phyloP scores from a whole-genome alignment of 2,329 filamentous ascomycete species.

The Biscogniauxia sp. region DNA sequence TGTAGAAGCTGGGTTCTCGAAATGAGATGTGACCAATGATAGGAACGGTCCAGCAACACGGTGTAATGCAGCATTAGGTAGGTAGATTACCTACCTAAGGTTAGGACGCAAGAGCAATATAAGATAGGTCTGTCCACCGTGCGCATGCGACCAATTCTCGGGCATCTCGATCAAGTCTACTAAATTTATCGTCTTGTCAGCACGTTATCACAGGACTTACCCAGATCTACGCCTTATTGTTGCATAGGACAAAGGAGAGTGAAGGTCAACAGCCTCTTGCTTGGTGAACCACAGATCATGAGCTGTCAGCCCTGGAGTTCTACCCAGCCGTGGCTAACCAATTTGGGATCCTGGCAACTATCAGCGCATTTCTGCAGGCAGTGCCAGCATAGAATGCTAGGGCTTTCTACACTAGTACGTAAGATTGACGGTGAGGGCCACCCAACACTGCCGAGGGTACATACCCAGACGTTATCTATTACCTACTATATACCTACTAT shows the following conservation, averaged over 20 bases:
- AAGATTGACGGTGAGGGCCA: neutral
- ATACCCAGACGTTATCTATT: neutral
- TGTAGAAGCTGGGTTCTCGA: slow-evolving; percentile 11
- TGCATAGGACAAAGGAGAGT: neutral
- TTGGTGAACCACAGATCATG: neutral
- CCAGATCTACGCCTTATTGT: neutral
- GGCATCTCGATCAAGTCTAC: neutral
- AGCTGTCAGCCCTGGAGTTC: neutral
- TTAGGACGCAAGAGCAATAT: neutral
- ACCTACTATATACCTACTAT: neutral
- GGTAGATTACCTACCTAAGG: too few species aligned
- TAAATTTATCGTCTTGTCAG: slow-evolving; percentile 3
- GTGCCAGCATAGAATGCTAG: neutral
- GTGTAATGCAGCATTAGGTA: slow-evolving; percentile 1
- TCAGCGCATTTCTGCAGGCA: neutral
- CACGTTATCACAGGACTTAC: slow-evolving; percentile 3
- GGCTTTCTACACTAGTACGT: neutral
- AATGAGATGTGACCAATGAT: slow-evolving; percentile 14
- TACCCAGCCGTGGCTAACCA: neutral
- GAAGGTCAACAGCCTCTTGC: neutral
- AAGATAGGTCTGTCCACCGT: neutral
- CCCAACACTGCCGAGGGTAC: neutral
- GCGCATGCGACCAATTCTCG: neutral
- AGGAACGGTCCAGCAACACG: slow-evolving; percentile 5
- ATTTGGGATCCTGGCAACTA: neutral